Evolutionary conservation across 345 rosid species (phyloP).

Genomic region (Brassica cretica): DNA sequence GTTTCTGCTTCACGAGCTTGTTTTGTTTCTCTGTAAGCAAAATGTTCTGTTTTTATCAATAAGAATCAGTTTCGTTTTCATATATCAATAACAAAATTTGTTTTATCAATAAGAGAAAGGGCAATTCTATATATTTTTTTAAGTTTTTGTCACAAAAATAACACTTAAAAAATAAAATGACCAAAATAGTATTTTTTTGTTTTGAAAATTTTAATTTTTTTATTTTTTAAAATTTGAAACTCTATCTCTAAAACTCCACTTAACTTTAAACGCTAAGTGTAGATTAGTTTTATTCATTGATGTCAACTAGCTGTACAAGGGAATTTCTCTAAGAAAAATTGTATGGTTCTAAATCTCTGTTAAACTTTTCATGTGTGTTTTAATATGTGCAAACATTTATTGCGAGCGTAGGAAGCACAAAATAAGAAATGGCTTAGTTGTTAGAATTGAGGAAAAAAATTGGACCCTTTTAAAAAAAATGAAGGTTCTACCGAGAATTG

Average conservation of each 20-base stretch:
- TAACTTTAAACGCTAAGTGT: no score
- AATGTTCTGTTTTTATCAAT: neutral
- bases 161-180: no score
- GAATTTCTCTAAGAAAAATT: no score
- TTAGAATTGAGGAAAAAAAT: neutral
- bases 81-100: neutral
- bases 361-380: neutral
- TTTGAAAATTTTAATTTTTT: no score
- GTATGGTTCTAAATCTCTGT: neutral
- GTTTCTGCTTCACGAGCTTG: neutral
- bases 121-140: no score
- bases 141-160: no score
- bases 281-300: no score
- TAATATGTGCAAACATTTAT: neutral
- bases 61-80: neutral
- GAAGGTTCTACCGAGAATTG: slow-evolving; percentile 92
- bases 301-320: no score
- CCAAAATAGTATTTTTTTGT: no score
- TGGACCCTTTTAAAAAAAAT: neutral
- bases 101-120: neutral
- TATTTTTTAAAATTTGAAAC: no score
- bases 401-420: neutral
- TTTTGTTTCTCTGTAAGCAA: slow-evolving; percentile 22
- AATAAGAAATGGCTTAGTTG: neutral
- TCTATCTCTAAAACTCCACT: no score